These are phyloP conservation scores for Starmerella davenportii DNA, from an alignment of 805 yeast species.

Conservation along the genomic window DNA sequence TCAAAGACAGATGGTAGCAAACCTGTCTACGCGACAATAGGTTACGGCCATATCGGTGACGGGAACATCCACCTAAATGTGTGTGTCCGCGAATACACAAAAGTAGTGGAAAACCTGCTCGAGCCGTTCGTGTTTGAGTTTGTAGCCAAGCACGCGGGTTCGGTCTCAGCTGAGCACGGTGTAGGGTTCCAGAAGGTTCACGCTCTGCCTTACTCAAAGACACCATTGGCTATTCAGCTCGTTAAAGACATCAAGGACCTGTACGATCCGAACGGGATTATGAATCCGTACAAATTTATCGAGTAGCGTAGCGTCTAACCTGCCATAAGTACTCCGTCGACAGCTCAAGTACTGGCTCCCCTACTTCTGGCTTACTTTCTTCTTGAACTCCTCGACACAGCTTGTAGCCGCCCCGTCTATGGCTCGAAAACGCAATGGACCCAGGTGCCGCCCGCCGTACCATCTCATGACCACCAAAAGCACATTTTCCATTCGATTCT, in stretches of 20 bases:
- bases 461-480: slow-evolving; percentile 58
- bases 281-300: slow-evolving; percentile 83
- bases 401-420: slow-evolving; percentile 41
- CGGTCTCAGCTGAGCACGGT: slow-evolving; percentile 95
- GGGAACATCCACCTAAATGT: slow-evolving; percentile 92
- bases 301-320: background rate
- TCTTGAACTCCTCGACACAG: slow-evolving; percentile 24
- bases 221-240: slow-evolving; percentile 46
- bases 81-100: slow-evolving; percentile 66
- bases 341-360: too few species aligned
- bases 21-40: slow-evolving; percentile 80
- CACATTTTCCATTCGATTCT: slow-evolving; percentile 33
- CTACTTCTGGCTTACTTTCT: too few species aligned
- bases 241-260: slow-evolving; percentile 64
- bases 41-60: slow-evolving; percentile 97
- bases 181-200: slow-evolving; percentile 91
- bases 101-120: slow-evolving; percentile 57
- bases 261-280: slow-evolving; percentile 77
- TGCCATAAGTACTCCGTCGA: background rate
- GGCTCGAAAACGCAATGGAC: slow-evolving; percentile 51
- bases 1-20: slow-evolving; percentile 38
- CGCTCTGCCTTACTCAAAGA: slow-evolving; percentile 71
- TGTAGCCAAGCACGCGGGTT: slow-evolving; percentile 47
- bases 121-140: slow-evolving; percentile 95
- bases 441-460: slow-evolving; percentile 67